Conservation (phyloP, 345 rosid species). For the Melaleuca alternifolia region DNA sequence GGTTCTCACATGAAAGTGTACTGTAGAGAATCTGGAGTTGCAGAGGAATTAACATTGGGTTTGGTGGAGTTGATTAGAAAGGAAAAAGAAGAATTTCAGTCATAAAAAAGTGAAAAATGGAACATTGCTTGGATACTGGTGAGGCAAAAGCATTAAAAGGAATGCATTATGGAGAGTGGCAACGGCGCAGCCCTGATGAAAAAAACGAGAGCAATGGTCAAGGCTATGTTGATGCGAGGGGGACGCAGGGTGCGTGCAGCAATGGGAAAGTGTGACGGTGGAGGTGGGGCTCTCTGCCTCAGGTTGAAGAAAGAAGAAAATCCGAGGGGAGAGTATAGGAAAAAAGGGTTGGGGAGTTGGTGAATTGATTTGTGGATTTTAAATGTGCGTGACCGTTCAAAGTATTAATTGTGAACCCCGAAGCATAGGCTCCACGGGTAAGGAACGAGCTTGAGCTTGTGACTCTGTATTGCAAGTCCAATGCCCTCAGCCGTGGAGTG, state of each 20-base stretch:
- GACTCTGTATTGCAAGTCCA: no score
- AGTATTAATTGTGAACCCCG: not conserved
- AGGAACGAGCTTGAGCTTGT: not conserved
- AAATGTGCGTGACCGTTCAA: not conserved
- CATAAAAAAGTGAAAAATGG: not conserved
- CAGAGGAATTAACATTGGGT: not conserved
- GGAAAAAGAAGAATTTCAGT: not conserved
- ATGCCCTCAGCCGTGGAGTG: no score
- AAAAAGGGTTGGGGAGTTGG: not conserved
- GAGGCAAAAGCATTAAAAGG: not conserved
- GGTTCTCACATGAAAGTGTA: constrained; percentile 22
- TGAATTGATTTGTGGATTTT: not conserved
- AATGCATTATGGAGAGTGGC: not conserved
- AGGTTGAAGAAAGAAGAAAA: not conserved
- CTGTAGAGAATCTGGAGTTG: not conserved
- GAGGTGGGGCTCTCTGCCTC: not conserved
- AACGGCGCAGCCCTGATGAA: not conserved
- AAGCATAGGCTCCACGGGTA: not conserved
- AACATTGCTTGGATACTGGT: not conserved
- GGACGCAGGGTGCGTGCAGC: not conserved
- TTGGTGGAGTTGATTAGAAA: not conserved
- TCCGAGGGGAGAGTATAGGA: not conserved
- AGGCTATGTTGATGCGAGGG: not conserved
- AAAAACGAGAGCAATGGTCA: not conserved
- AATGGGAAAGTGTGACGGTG: not conserved